Percentiles rank a stretch among this genome's conserved stretches.
Conservation (phyloP, 805 yeast species). For the Dipodascus albidus region DNA sequence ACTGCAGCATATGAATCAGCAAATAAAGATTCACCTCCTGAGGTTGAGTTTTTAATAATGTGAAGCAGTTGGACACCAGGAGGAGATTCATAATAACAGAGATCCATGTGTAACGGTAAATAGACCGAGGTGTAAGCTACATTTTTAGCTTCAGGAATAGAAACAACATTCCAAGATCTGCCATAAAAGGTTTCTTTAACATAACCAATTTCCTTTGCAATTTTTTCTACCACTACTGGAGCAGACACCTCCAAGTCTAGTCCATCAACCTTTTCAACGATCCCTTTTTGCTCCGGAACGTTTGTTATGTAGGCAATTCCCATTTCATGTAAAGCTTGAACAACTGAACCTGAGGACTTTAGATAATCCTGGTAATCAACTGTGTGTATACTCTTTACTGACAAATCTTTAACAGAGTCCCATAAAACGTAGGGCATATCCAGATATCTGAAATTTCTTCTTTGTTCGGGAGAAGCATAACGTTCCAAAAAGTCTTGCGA, state of each 20-base stretch:
- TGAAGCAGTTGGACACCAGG: slow-evolving; percentile 71
- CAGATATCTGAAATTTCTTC: slow-evolving; percentile 26
- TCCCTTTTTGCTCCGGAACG: slow-evolving; percentile 32
- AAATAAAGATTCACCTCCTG: slow-evolving; percentile 60
- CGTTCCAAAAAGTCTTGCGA: slow-evolving; percentile 36
- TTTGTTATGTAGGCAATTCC: slow-evolving; percentile 48
- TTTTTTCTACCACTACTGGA: slow-evolving; percentile 27
- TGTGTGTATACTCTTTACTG: slow-evolving; percentile 18
- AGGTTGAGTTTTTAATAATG: slow-evolving; percentile 31
- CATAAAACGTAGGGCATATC: slow-evolving; percentile 26
- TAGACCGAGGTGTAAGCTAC: slow-evolving; percentile 57
- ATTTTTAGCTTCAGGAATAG: slow-evolving; percentile 43
- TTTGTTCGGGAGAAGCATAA: slow-evolving; percentile 28
- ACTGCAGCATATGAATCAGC: slow-evolving; percentile 64
- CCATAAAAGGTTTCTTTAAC: slow-evolving; percentile 65
- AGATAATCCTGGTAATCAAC: slow-evolving; percentile 33
- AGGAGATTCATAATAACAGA: slow-evolving; percentile 66
- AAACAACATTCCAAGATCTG: slow-evolving; percentile 52
- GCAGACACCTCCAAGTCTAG: slow-evolving; percentile 15
- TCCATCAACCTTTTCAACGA: slow-evolving; percentile 17
- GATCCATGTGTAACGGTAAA: slow-evolving; percentile 69
- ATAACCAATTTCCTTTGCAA: slow-evolving; percentile 51
- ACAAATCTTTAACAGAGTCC: slow-evolving; percentile 10
- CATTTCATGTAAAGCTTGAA: slow-evolving; percentile 37
- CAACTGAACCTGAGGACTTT: slow-evolving; percentile 26